Evolutionary conservation across 805 yeast genomes (phyloP).

Genomic region (Nakazawaea molendinolei): DNA sequence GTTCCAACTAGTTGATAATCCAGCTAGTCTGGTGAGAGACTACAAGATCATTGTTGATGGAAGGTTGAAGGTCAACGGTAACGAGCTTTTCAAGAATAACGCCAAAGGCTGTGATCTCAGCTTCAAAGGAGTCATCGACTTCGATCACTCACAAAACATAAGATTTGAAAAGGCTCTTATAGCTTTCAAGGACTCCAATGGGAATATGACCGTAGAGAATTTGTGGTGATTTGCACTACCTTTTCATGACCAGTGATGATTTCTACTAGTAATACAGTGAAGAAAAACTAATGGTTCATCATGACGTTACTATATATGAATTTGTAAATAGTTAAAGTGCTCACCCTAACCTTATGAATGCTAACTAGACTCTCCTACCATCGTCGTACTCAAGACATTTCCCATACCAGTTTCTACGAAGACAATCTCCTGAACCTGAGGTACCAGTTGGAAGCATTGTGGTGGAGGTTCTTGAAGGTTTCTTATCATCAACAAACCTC

Average conservation of each 20-base stretch:
- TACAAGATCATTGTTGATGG: slow-evolving; percentile 26
- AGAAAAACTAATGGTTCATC: background rate
- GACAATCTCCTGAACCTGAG: slow-evolving; percentile 31
- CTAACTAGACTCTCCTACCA: background rate
- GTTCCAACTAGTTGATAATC: slow-evolving; percentile 18
- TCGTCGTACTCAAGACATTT: slow-evolving; percentile 40
- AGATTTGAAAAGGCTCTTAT: slow-evolving; percentile 22
- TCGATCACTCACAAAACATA: slow-evolving; percentile 29
- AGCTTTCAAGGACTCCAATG: slow-evolving; percentile 19
- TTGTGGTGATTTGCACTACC: slow-evolving; percentile 18
- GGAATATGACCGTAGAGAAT: slow-evolving; percentile 21
- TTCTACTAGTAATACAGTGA: no score
- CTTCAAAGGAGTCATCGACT: slow-evolving; percentile 27
- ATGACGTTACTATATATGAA: background rate
- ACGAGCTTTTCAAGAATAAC: slow-evolving; percentile 14
- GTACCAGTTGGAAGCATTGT: slow-evolving; percentile 18
- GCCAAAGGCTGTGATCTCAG: slow-evolving; percentile 22
- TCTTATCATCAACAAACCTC: slow-evolving; percentile 50
- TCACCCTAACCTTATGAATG: background rate
- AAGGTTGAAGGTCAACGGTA: slow-evolving; percentile 19
- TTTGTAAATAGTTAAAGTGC: background rate
- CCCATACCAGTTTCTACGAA: slow-evolving; percentile 63
- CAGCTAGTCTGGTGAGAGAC: slow-evolving; percentile 18
- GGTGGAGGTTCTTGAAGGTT: slow-evolving; percentile 17
- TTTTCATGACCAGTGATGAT: background rate